A percentile compares a stretch with the other conserved stretches of the same genome.
Evolutionary conservation across 352 stramenopile species (phyloP).

Genomic region (Plasmopara muralis): DNA sequence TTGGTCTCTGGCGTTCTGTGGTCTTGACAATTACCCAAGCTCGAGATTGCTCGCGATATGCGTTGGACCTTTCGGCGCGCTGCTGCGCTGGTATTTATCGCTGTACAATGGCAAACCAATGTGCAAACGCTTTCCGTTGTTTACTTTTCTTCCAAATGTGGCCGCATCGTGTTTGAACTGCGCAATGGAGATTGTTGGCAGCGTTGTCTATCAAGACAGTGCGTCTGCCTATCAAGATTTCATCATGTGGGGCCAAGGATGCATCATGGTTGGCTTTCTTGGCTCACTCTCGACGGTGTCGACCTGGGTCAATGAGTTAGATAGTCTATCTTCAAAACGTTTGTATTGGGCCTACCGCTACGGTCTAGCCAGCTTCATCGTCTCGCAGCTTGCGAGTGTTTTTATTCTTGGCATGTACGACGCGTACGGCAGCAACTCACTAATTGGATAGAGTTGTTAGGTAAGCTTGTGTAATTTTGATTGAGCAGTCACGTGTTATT

Average conservation of each 20-base stretch:
- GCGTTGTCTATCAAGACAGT: conserved; percentile 21
- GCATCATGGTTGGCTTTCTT: conserved; percentile 42
- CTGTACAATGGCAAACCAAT: conserved; percentile 38
- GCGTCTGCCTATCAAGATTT: conserved; percentile 30
- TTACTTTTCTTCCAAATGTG: conserved; percentile 60
- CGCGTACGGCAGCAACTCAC: conserved; percentile 31
- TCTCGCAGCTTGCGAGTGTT: conserved; percentile 49
- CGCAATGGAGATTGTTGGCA: conserved; percentile 35
- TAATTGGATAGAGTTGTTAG: conserved; percentile 21
- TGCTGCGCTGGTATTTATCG: conserved; percentile 52
- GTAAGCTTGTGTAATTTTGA: conserved; percentile 11
- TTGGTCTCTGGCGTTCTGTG: conserved; percentile 40
- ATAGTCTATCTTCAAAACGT: conserved; percentile 37
- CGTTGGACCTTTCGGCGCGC: conserved; percentile 49
- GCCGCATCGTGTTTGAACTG: conserved; percentile 45
- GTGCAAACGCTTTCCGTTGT: conserved; percentile 55
- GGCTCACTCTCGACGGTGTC: conserved; percentile 69
- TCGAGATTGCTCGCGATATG: conserved; percentile 47
- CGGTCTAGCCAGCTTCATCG: conserved; percentile 34
- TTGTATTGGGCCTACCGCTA: conserved; percentile 53
- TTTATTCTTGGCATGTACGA: conserved; percentile 49
- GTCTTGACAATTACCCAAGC: conserved; percentile 41
- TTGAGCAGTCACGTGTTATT: conserved; percentile 5
- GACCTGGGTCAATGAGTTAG: conserved; percentile 57
- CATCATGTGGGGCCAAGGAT: conserved; percentile 40